Percentiles rank a stretch among this genome's conserved stretches.
phyloP scores from a whole-genome alignment of 2,329 filamentous ascomycete species.

The Fusarium sp. region DNA sequence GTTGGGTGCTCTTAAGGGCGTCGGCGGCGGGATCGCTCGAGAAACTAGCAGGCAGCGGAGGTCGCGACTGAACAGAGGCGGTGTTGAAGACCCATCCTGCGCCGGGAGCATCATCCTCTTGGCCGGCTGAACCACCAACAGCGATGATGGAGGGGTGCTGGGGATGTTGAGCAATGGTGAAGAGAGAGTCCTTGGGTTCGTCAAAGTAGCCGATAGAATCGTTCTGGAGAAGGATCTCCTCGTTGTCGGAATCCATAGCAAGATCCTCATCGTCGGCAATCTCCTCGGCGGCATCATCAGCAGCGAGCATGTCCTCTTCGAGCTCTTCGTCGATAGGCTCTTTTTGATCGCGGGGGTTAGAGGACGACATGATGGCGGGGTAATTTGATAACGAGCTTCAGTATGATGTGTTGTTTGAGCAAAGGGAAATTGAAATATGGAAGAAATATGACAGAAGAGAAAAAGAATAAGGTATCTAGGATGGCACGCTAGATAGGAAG shows the following conservation, averaged over 20 bases:
- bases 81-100: slow-evolving; percentile 89
- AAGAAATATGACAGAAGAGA: not conserved
- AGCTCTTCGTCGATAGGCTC: slow-evolving; percentile 48
- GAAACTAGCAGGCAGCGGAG: slow-evolving; percentile 82
- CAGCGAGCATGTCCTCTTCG: slow-evolving; percentile 58
- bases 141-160: slow-evolving; percentile 80
- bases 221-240: slow-evolving; percentile 87
- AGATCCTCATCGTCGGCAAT: slow-evolving; percentile 81
- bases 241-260: slow-evolving; percentile 82
- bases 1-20: slow-evolving; percentile 62
- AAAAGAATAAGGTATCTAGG: not conserved
- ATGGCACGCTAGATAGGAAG: not conserved
- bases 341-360: slow-evolving; percentile 45
- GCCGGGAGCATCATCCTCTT: slow-evolving; percentile 72
- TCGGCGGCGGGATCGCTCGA: slow-evolving; percentile 71
- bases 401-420: not conserved
- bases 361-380: slow-evolving; percentile 51
- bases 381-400: slow-evolving; percentile 29
- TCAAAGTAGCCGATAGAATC: slow-evolving; percentile 96
- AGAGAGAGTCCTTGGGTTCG: slow-evolving; percentile 88
- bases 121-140: slow-evolving; percentile 80
- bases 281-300: slow-evolving; percentile 77
- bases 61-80: slow-evolving; percentile 70
- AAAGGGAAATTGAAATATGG: not conserved
- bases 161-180: slow-evolving; percentile 94